Percentiles rank a stretch among this genome's conserved stretches.
phyloP scores from a whole-genome alignment of 2,329 filamentous ascomycete genomes.

The Thermothelomyces thermophilus region DNA sequence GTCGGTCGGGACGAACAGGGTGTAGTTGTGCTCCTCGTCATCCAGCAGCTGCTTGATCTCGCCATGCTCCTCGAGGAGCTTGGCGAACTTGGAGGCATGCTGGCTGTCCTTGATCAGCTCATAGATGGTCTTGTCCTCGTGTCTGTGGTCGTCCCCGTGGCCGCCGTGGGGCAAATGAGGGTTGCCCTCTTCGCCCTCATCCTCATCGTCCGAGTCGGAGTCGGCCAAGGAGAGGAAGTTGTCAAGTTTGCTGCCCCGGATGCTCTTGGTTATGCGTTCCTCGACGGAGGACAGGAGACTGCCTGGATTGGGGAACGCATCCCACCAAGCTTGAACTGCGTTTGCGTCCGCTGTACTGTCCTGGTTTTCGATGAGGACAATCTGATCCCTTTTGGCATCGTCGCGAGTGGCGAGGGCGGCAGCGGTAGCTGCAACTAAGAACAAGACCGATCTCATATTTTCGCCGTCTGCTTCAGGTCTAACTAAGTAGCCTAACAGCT shows the following conservation, averaged over 20 bases:
- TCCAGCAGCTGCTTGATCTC: conserved; percentile 61
- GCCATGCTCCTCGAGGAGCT: conserved; percentile 65
- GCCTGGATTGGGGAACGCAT: conserved; percentile 3
- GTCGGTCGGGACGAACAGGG: conserved; percentile 74
- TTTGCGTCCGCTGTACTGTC: neutral
- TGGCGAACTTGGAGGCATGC: conserved; percentile 68
- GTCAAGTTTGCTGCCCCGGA: conserved; percentile 3
- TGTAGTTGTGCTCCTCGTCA: conserved; percentile 67
- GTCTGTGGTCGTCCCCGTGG: conserved; percentile 27
- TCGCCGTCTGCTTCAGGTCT: no score
- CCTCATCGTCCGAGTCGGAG: neutral
- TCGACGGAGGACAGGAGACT: conserved; percentile 11
- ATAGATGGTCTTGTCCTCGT: conserved; percentile 67
- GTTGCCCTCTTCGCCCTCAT: conserved; percentile 6
- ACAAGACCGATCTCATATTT: conserved; percentile 12
- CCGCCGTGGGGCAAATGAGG: conserved; percentile 19
- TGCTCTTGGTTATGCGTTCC: conserved; percentile 8
- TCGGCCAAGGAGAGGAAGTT: conserved; percentile 1
- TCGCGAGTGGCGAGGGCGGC: conserved; percentile 13
- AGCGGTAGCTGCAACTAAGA: conserved; percentile 16
- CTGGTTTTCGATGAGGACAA: conserved; percentile 1
- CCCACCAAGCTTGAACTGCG: conserved; percentile 17
- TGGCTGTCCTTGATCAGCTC: conserved; percentile 70
- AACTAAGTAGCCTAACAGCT: no score
- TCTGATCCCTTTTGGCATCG: conserved; percentile 2